Evolutionary conservation across 495 filamentous ascomycete species (phyloP).

Genomic region (Filosporella fistucella): DNA sequence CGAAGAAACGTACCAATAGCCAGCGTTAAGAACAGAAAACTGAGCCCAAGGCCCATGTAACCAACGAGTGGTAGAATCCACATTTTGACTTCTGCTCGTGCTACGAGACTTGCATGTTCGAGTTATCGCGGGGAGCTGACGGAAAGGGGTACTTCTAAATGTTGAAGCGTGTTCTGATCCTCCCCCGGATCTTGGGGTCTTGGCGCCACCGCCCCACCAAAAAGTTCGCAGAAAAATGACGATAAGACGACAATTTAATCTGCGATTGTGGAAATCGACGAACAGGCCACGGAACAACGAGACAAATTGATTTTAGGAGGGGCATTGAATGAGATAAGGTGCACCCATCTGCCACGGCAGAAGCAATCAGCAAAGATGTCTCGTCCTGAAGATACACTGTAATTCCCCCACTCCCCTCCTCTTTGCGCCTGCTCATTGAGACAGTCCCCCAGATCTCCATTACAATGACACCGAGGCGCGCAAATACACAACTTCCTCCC

Average conservation of each 20-base stretch:
- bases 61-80: conserved; percentile 89
- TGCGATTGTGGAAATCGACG: neutral
- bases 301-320: neutral
- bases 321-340: conserved; percentile 12
- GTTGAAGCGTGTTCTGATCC: neutral
- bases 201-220: conserved; percentile 4
- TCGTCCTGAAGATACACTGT: conserved; percentile 92
- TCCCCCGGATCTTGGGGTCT: neutral
- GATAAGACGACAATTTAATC: conserved; percentile 6
- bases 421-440: conserved; percentile 11
- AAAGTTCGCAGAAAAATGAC: conserved; percentile 8
- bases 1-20: conserved; percentile 66
- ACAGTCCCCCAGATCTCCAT: conserved; percentile 87
- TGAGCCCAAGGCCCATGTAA: conserved; percentile 79
- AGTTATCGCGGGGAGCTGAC: neutral
- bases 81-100: conserved; percentile 44
- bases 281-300: neutral
- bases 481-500: conserved; percentile 96
- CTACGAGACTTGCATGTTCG: conserved; percentile 22
- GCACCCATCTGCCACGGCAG: conserved; percentile 18
- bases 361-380: conserved; percentile 62
- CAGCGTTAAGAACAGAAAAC: conserved; percentile 89
- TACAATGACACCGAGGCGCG: conserved; percentile 93
- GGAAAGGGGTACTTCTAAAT: neutral
- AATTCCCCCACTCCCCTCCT: conserved; percentile 23